A percentile compares a stretch with the other conserved stretches of the same genome.
phyloP scores from a whole-genome alignment of 2,329 filamentous ascomycete species.

The Colletotrichum gigasporum region DNA sequence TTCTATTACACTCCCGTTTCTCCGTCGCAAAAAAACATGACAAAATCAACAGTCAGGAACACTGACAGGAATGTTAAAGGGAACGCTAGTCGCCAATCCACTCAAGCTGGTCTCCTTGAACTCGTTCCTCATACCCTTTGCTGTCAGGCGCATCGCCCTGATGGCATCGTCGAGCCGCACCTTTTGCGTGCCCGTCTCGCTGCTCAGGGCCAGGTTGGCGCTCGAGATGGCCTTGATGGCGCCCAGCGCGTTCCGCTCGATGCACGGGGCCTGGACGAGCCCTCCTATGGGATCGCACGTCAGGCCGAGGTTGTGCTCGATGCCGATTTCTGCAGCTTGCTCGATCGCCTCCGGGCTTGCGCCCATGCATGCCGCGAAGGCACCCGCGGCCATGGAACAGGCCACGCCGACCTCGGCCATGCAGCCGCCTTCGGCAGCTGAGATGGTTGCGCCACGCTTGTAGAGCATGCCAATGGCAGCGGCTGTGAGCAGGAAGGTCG shows the following conservation, averaged over 20 bases:
- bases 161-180: conserved; percentile 61
- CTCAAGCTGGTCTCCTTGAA: conserved; percentile 64
- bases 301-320: conserved; percentile 61
- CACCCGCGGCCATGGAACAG: conserved; percentile 61
- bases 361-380: conserved; percentile 61
- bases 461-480: conserved; percentile 62
- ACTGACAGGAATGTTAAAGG: conserved; percentile 59
- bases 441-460: conserved; percentile 62
- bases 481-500: conserved; percentile 59
- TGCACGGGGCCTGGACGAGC: conserved; percentile 60
- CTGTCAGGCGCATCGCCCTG: conserved; percentile 59
- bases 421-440: conserved; percentile 60
- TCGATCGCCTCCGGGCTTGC: conserved; percentile 60
- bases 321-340: conserved; percentile 62
- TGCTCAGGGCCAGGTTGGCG: conserved; percentile 56
- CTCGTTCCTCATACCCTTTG: conserved; percentile 61
- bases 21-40: too few relatives aligned
- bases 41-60: conserved; percentile 56
- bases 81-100: conserved; percentile 59
- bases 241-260: conserved; percentile 60
- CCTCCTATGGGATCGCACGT: conserved; percentile 62
- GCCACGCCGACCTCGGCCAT: conserved; percentile 64
- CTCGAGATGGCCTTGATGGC: conserved; percentile 61
- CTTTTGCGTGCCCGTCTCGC: conserved; percentile 56
- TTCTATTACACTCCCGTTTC: too few relatives aligned